A percentile compares a stretch with the other conserved stretches of the same genome.
Evolutionary conservation across 345 rosid species (phyloP).

Genomic region (Combretum micranthum): DNA sequence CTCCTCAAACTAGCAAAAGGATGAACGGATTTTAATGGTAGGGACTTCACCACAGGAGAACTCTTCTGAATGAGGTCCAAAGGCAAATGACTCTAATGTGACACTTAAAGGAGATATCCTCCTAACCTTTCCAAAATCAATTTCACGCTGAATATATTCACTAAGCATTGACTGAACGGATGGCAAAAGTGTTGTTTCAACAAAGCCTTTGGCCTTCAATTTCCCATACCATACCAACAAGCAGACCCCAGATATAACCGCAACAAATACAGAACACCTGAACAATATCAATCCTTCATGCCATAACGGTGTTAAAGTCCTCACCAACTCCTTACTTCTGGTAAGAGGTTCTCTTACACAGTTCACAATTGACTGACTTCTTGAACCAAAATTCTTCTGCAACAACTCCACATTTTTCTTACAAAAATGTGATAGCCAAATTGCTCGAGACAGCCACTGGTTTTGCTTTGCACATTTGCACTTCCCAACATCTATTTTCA

Average conservation of each 20-base stretch:
- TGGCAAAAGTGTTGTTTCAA: constrained; percentile 79
- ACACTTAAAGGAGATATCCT: constrained; percentile 78
- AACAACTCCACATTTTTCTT: constrained; percentile 55
- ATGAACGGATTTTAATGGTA: constrained; percentile 63
- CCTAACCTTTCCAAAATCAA: constrained; percentile 75
- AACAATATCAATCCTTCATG: constrained; percentile 70
- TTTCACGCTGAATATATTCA: constrained; percentile 70
- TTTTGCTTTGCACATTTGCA: constrained; percentile 42
- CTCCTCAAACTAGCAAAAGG: constrained; percentile 90
- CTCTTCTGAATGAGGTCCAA: constrained; percentile 74
- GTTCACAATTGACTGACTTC: constrained; percentile 46
- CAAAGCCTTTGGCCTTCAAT: constrained; percentile 53
- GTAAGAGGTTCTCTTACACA: constrained; percentile 55
- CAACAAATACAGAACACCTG: constrained; percentile 65
- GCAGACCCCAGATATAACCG: constrained; percentile 77
- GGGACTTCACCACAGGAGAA: constrained; percentile 92
- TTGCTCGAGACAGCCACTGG: constrained; percentile 60
- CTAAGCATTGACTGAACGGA: constrained; percentile 73
- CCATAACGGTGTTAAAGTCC: constrained; percentile 58
- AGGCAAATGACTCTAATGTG: constrained; percentile 70
- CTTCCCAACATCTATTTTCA: constrained; percentile 28
- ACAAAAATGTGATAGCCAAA: constrained; percentile 54
- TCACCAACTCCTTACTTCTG: constrained; percentile 53
- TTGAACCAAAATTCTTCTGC: constrained; percentile 56
- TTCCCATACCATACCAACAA: constrained; percentile 90